Base-by-base conservation (phyloP, 2,329 filamentous ascomycete species). In the Emmonsiellopsis sp. region DNA sequence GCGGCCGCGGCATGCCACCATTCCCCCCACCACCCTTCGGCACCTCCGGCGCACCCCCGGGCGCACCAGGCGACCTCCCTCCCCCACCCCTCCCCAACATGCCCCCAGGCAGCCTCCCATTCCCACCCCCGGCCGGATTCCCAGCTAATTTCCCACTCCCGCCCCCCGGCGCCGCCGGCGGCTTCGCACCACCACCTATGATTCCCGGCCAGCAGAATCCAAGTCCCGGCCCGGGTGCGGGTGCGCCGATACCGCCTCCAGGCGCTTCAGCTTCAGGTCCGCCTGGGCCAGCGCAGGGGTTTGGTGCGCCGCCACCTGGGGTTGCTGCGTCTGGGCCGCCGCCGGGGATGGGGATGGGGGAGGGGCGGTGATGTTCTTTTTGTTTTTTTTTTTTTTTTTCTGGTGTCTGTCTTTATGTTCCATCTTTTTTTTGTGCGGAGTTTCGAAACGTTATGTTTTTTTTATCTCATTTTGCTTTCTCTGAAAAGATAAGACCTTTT, bases 121-220 rank as follows among this genome's bases (percentile, higher is more conserved):
- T 75, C 46, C 74, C 73, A 38, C 62, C 61, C 6, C 61, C 61
- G 2, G 65, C 60, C 5, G 60, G 60, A 10, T 65, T 78, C 55
- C 76, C 77, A 41, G 77, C 79, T 6, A 76, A 77, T 55, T 79
- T 80, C 62, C 76, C 75, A 48, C 72, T 77, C 56, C 72, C 74
- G 35, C 63, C 65, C 31, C 64, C 64, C 7, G 65, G 63, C 15
- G 62, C 61, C 7, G 60, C 61, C 7, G 60, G 65, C 3, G 53
- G 53, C n/a, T 65, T 67, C 2, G 63, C 70, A 47, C 62, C 63
- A 30, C 55, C 53, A 37, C 60, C 57, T 15, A 47, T 50, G 37
- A 51, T 56, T 3, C 65, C 65, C 8, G 62, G 59, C 34, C 61
- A 60, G 53, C 58, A 52, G 13, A 64, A 61, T 43, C 62, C 64